These are phyloP conservation scores for Dentipellis sp. DNA, from an alignment of 768 basidiomycete species.

Conservation along the genomic window DNA sequence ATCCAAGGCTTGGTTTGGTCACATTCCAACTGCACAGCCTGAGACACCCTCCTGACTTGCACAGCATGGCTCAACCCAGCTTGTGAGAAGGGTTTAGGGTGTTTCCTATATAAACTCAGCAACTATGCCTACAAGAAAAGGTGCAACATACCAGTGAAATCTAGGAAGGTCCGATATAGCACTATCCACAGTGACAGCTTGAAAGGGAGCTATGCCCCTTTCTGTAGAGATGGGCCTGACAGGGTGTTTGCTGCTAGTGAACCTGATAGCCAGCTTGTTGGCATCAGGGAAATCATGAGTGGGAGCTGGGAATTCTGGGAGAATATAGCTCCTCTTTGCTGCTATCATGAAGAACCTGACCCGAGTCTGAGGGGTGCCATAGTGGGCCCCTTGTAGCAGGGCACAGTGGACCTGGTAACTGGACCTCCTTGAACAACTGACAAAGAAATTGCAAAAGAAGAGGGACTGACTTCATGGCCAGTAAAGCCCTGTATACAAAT, in stretches of 20 bases:
- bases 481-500: conserved; percentile 47
- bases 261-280: conserved; percentile 41
- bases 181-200: conserved; percentile 53
- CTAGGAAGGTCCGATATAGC: conserved; percentile 64
- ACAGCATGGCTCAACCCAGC: conserved; percentile 21
- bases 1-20: conserved; percentile 25
- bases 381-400: conserved; percentile 38
- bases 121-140: background rate
- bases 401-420: conserved; percentile 37
- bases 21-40: conserved; percentile 26
- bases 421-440: background rate
- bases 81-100: conserved; percentile 8
- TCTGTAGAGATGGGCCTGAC: conserved; percentile 37
- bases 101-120: conserved; percentile 7
- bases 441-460: background rate
- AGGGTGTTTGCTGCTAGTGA: conserved; percentile 28
- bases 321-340: conserved; percentile 24
- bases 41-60: conserved; percentile 1
- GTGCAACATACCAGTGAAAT: conserved; percentile 58
- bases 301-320: conserved; percentile 34
- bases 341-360: conserved; percentile 44
- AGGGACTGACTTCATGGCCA: conserved; percentile 51
- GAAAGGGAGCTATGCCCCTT: conserved; percentile 39
- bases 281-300: conserved; percentile 30
- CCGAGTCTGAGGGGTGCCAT: conserved; percentile 35